phyloP scores from a whole-genome alignment of 1,284 basidiomycete species.

The Moesziomyces antarcticus region DNA sequence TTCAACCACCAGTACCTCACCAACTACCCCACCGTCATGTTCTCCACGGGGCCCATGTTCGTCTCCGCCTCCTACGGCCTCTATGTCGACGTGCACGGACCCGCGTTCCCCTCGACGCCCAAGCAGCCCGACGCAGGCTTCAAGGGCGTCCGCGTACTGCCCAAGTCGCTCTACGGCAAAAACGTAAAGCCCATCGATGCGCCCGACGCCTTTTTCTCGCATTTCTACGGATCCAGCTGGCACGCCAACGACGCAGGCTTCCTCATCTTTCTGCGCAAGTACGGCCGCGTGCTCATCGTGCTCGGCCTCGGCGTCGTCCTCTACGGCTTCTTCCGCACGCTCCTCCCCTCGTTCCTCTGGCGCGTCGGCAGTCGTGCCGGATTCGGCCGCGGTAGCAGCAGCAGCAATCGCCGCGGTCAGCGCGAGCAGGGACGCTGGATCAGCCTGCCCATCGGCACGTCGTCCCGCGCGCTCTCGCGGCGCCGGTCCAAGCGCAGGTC shows the following conservation, averaged over 20 bases:
- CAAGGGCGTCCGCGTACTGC: constrained; percentile 79
- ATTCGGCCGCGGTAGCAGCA: constrained; percentile 14
- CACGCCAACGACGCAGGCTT: constrained; percentile 68
- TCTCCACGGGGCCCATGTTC: constrained; percentile 83
- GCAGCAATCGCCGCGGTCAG: neutral
- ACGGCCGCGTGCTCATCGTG: constrained; percentile 59
- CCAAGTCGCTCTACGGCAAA: constrained; percentile 94
- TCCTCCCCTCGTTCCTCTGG: constrained; percentile 35
- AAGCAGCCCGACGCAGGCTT: constrained; percentile 76
- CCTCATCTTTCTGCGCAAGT: constrained; percentile 64
- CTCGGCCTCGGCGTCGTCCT: constrained; percentile 43
- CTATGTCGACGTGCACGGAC: constrained; percentile 77
- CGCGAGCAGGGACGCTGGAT: constrained; percentile 40
- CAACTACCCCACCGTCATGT: constrained; percentile 99
- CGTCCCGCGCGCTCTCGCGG: constrained; percentile 7
- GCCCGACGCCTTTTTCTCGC: constrained; percentile 84
- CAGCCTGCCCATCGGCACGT: constrained; percentile 37
- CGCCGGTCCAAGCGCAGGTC: constrained; percentile 26
- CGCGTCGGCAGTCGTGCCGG: constrained; percentile 18
- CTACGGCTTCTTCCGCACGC: constrained; percentile 43
- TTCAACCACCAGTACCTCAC: constrained; percentile 93
- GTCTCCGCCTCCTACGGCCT: constrained; percentile 64
- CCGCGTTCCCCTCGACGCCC: constrained; percentile 84
- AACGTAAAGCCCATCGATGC: constrained; percentile 86
- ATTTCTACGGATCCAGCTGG: constrained; percentile 98